Evolutionary conservation across 2,329 filamentous ascomycete genomes (phyloP).

Genomic region (Alternaria metachromatica): DNA sequence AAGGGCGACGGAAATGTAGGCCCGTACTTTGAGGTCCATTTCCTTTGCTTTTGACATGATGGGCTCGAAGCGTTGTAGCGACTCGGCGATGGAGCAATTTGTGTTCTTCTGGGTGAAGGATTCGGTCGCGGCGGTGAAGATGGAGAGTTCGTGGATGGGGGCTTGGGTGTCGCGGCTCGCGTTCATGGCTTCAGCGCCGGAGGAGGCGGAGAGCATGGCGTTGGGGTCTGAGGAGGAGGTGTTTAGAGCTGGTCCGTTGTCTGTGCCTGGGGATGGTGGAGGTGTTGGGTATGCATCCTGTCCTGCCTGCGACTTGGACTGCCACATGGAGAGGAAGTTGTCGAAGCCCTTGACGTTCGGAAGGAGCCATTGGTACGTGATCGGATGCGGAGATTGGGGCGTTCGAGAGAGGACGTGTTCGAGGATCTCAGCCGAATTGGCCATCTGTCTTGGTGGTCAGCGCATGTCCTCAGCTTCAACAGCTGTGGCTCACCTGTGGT

Average conservation of each 20-base stretch:
- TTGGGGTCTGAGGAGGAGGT: slow-evolving; percentile 54
- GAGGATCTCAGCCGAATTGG: slow-evolving; percentile 77
- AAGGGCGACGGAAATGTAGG: slow-evolving; percentile 75
- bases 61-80: slow-evolving; percentile 71
- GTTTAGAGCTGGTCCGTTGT: slow-evolving; percentile 50
- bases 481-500: slow-evolving; percentile 67
- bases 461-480: slow-evolving; percentile 46
- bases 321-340: slow-evolving; percentile 64
- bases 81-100: slow-evolving; percentile 79
- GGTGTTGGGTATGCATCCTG: slow-evolving; percentile 59
- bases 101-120: slow-evolving; percentile 81
- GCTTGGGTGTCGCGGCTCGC: slow-evolving; percentile 17
- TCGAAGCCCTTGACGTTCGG: slow-evolving; percentile 77
- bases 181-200: slow-evolving; percentile 44
- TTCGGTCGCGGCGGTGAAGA: slow-evolving; percentile 84
- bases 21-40: slow-evolving; percentile 71
- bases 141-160: slow-evolving; percentile 67
- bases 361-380: slow-evolving; percentile 81
- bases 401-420: slow-evolving; percentile 68
- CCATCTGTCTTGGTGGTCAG: slow-evolving; percentile 65
- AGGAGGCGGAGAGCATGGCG: slow-evolving; percentile 48
- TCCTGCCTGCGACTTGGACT: slow-evolving; percentile 46
- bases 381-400: slow-evolving; percentile 59
- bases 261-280: slow-evolving; percentile 45
- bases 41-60: slow-evolving; percentile 74